phyloP scores from a whole-genome alignment of 257 asterid species.

The Ballota nigra region DNA sequence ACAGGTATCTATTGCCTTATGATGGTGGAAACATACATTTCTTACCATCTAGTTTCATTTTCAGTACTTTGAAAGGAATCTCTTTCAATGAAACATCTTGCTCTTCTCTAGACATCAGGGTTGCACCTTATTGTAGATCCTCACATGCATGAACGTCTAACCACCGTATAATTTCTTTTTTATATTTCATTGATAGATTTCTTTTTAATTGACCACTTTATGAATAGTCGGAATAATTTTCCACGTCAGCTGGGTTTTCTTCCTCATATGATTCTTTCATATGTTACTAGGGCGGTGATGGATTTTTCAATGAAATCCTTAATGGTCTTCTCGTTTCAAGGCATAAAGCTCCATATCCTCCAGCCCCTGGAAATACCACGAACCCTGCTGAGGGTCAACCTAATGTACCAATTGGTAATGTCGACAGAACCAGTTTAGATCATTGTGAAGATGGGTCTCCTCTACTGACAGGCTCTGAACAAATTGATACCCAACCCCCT shows the following conservation, averaged over 20 bases:
- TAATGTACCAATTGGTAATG: constrained; percentile 34
- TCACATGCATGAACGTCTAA: no score
- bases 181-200: no score
- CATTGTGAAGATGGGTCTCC: constrained; percentile 60
- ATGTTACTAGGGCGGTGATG: constrained; percentile 89
- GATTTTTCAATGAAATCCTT: constrained; percentile 87
- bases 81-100: no score
- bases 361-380: constrained; percentile 49
- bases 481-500: constrained; percentile 33
- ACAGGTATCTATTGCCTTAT: no score
- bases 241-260: neutral
- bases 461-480: constrained; percentile 54
- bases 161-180: no score
- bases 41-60: no score
- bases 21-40: no score
- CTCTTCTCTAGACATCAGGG: no score
- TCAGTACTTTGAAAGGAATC: no score
- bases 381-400: constrained; percentile 39
- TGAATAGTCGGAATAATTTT: no score
- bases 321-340: constrained; percentile 83
- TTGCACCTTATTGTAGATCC: no score
- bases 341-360: constrained; percentile 84
- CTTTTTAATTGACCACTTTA: no score
- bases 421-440: constrained; percentile 39
- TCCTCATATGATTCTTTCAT: constrained; percentile 23